Percentiles rank a stretch among this genome's conserved stretches.
Evolutionary conservation across 2,329 filamentous ascomycete species (phyloP).

Genomic region (Pezicula radicicola): DNA sequence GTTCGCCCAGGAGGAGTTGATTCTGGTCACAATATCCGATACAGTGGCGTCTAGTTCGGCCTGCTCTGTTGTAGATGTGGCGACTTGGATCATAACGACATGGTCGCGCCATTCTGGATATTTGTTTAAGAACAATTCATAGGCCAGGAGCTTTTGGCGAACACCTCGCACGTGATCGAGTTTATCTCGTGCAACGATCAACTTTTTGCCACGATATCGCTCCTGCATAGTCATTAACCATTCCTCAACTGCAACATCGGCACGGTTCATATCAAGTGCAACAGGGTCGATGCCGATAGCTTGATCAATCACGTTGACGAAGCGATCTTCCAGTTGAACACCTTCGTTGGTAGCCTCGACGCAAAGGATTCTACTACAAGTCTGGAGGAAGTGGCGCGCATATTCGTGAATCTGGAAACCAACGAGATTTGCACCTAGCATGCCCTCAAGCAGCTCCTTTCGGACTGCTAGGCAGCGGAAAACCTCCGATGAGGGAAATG

Average conservation of each 20-base stretch:
- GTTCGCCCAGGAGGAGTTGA: constrained; percentile 89
- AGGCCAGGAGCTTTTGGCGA: constrained; percentile 84
- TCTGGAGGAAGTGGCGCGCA: constrained; percentile 90
- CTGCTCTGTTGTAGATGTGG: constrained; percentile 85
- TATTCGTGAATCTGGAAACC: constrained; percentile 96
- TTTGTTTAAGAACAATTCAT: constrained; percentile 85
- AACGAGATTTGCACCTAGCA: constrained; percentile 88
- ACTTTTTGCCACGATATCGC: constrained; percentile 80
- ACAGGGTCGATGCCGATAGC: constrained; percentile 90
- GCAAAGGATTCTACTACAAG: constrained; percentile 86
- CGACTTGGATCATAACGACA: constrained; percentile 87
- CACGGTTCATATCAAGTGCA: constrained; percentile 67
- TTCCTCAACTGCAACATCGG: constrained; percentile 67
- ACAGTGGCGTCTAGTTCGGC: constrained; percentile 83
- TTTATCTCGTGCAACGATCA: constrained; percentile 93
- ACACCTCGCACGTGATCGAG: constrained; percentile 90
- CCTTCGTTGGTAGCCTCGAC: constrained; percentile 88
- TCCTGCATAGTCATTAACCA: constrained; percentile 82
- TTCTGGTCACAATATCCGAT: constrained; percentile 89
- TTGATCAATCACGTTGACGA: constrained; percentile 81
- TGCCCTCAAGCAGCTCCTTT: constrained; percentile 83
- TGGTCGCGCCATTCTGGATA: constrained; percentile 68
- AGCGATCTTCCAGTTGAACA: constrained; percentile 86
- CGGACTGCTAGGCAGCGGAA: constrained; percentile 88
- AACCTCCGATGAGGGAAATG: constrained; percentile 93